A percentile compares a stretch with the other conserved stretches of the same genome.
These are phyloP conservation scores for Alternaria rosae DNA, from an alignment of 2,329 filamentous ascomycete genomes.

Conservation along the genomic window DNA sequence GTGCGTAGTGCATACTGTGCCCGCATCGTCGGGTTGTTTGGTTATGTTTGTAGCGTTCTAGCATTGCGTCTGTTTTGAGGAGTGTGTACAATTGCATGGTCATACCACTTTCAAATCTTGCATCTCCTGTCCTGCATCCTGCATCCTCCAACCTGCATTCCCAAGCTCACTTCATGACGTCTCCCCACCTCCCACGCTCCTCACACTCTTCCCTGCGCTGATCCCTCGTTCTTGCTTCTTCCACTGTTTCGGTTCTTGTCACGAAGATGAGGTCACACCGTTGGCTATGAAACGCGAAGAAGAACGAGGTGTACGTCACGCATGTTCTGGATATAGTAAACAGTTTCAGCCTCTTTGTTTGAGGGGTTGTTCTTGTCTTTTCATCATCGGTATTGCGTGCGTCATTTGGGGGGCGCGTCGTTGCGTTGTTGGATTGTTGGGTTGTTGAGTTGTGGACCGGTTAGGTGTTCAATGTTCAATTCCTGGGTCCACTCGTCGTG, in stretches of 20 bases:
- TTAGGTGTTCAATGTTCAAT: too few relatives aligned
- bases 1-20: too few relatives aligned
- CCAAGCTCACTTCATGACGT: neutral
- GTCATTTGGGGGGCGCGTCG: too few relatives aligned
- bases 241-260: neutral
- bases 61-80: neutral
- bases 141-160: neutral
- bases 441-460: neutral
- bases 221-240: neutral
- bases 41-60: neutral
- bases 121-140: neutral
- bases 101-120: neutral
- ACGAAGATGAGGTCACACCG: neutral
- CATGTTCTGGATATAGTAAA: neutral
- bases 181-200: neutral
- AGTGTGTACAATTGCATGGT: neutral
- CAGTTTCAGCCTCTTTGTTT: neutral
- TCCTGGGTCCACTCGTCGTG: too few relatives aligned
- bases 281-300: neutral
- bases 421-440: too few relatives aligned
- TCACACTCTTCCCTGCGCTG: neutral
- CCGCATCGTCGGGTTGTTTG: neutral
- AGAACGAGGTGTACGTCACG: neutral
- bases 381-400: neutral
- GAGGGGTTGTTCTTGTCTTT: neutral